Evolutionary conservation across 2,329 filamentous ascomycete species (phyloP).

Genomic region (Paecilomyces sp.): DNA sequence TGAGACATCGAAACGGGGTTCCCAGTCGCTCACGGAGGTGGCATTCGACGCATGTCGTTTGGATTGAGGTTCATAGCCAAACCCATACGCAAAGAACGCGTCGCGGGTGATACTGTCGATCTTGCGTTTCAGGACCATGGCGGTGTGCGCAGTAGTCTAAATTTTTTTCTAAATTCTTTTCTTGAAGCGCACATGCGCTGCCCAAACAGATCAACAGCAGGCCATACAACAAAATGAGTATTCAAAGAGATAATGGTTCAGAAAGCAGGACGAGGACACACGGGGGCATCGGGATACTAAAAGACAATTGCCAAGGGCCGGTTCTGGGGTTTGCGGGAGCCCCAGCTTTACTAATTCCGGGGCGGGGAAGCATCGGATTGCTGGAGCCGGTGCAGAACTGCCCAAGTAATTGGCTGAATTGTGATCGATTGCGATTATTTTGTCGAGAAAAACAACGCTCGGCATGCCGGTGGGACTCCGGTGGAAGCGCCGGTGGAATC

Average conservation of each 20-base stretch:
- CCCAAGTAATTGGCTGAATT: too few relatives aligned
- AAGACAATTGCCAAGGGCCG: too few relatives aligned
- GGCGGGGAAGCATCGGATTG: too few relatives aligned
- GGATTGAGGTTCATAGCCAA: not conserved
- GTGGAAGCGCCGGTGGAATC: too few relatives aligned
- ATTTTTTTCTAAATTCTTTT: not conserved
- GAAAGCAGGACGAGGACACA: too few relatives aligned
- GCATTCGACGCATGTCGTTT: not conserved
- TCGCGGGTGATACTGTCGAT: not conserved
- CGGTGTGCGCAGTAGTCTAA: not conserved
- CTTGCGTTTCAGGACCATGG: not conserved
- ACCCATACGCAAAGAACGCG: not conserved
- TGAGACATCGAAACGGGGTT: not conserved
- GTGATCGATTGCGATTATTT: too few relatives aligned
- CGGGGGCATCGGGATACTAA: too few relatives aligned
- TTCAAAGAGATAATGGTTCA: not conserved
- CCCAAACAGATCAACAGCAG: not conserved
- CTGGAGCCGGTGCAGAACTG: too few relatives aligned
- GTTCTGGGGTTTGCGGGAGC: too few relatives aligned
- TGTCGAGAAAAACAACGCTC: too few relatives aligned
- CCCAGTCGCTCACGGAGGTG: not conserved
- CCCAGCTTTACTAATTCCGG: too few relatives aligned
- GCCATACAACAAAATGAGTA: not conserved
- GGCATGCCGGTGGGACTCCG: too few relatives aligned
- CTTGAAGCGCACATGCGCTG: not conserved